Base-by-base conservation (phyloP, 2,329 filamentous ascomycete genomes). In the Chrysosporium queenslandicum region DNA sequence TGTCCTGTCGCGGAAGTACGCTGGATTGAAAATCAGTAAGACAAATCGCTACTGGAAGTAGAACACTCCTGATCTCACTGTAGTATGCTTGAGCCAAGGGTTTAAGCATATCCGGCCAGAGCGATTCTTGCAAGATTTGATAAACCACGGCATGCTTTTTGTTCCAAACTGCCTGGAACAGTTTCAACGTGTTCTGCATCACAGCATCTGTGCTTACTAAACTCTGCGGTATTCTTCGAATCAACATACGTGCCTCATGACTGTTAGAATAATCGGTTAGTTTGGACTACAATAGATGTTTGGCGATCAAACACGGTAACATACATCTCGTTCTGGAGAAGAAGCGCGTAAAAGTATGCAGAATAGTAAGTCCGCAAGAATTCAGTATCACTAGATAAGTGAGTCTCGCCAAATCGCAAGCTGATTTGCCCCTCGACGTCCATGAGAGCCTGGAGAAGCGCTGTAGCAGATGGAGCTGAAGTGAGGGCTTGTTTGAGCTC, bases 101-200 rank as follows among this genome's bases (percentile, higher is more conserved):
- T 46, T 63, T 60, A 9, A 69, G 55, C 23, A 51, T 45, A 8
- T 66, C 61, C 34, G 66, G 62, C 69, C 69, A 71, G 43, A 62
- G 60, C 16, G 63, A 47, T 25, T 59, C 58, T 49, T 67, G 60
- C 14, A 71, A 58, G 20, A 64, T 59, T 43, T 58, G 58, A 50
- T 70, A 71, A n/a, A 70, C 63, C 42, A 64, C 58, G 14, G 58
- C 59, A 53, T 70, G 60, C 49, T 66, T 61, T 41, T 61, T 63
- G 43, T 69, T 67, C 67, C 67, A 71, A 25, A 70, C 59, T 4
- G 68, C 68, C 34, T 62, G 66, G 25, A 71, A 53, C 16, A 71
- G 56, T 5, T 56, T 58, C n/a, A 68, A 50, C 39, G 66, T 66
- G 46, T 63, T 68, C 46, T 69, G 64, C 27, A 71, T 23, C n/a